phyloP scores from a whole-genome alignment of 2,329 filamentous ascomycete genomes.

The Pyricularia pennisetigena region DNA sequence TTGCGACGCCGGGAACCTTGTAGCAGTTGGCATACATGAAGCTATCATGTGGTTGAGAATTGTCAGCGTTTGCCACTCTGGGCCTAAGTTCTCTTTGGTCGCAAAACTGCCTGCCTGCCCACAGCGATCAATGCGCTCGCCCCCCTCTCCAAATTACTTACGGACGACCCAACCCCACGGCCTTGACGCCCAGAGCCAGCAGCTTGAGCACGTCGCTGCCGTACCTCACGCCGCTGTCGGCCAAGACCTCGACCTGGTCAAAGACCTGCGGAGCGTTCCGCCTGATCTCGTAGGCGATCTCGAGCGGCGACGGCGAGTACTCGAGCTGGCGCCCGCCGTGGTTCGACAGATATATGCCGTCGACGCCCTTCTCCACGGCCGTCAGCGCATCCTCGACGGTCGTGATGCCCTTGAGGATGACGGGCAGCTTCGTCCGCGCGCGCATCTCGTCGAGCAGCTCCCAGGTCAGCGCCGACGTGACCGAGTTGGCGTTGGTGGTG shows the following conservation, averaged over 20 bases:
- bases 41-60: not conserved
- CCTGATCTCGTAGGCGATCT: slow-evolving; percentile 65
- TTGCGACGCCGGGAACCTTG: slow-evolving; percentile 34
- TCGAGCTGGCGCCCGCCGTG: slow-evolving; percentile 84
- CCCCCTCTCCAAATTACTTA: not conserved
- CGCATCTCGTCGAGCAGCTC: slow-evolving; percentile 17
- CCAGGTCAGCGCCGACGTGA: slow-evolving; percentile 12
- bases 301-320: slow-evolving; percentile 64
- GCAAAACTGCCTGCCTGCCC: too few relatives aligned
- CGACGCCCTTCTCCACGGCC: slow-evolving; percentile 61
- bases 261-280: slow-evolving; percentile 67
- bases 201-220: slow-evolving; percentile 89
- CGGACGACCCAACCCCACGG: slow-evolving; percentile 48
- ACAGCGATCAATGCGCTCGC: too few relatives aligned
- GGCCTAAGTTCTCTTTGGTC: too few relatives aligned
- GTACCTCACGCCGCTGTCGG: slow-evolving; percentile 77
- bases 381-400: slow-evolving; percentile 89
- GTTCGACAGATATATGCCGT: slow-evolving; percentile 82
- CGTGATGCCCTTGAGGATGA: slow-evolving; percentile 87
- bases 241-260: slow-evolving; percentile 65
- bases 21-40: slow-evolving; percentile 42
- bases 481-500: slow-evolving; percentile 10
- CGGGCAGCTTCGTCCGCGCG: slow-evolving; percentile 59
- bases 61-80: too few relatives aligned
- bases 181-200: slow-evolving; percentile 72